A percentile compares a stretch with the other conserved stretches of the same genome.
phyloP scores from a whole-genome alignment of 164 flowering plant species.

The Vitis labrusca region DNA sequence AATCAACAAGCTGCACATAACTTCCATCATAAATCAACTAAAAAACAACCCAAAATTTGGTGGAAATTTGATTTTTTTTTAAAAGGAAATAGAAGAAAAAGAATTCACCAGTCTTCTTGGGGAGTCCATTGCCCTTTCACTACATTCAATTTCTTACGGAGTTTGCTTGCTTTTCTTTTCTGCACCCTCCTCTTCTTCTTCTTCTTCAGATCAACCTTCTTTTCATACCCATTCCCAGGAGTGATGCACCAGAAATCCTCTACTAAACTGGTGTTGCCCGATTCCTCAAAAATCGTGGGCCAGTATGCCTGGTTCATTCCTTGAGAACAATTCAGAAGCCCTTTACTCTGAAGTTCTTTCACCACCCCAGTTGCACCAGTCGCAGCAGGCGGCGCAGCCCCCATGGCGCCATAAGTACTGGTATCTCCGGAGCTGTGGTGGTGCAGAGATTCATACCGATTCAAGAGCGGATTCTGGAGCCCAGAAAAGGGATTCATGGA shows the following conservation, averaged over 20 bases:
- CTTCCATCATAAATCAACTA: neutral
- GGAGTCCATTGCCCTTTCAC: constrained; percentile 42
- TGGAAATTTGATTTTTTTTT: no score
- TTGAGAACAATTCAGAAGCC: neutral
- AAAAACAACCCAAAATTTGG: no score
- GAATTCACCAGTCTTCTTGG: constrained; percentile 38
- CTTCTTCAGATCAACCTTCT: constrained; percentile 1
- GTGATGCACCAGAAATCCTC: constrained; percentile 9
- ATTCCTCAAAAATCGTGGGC: neutral
- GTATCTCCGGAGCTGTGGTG: no score
- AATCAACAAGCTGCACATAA: constrained; percentile 30
- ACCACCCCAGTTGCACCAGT: neutral
- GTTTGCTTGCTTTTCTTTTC: neutral
- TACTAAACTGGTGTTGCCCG: neutral
- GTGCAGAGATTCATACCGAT: no score
- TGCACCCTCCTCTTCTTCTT: constrained; percentile 3
- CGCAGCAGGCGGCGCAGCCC: neutral
- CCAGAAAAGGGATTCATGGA: constrained; percentile 10
- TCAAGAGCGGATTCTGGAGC: no score
- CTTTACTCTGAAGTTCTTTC: constrained; percentile 2
- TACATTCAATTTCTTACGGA: constrained; percentile 3
- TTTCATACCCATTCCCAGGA: neutral
- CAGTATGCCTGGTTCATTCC: neutral
- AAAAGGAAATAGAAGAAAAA: no score
- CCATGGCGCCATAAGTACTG: no score